Percentiles rank a stretch among this genome's conserved stretches.
These are phyloP conservation scores for Hypoxylon trugodes DNA, from an alignment of 495 filamentous ascomycete species.

Conservation along the genomic window DNA sequence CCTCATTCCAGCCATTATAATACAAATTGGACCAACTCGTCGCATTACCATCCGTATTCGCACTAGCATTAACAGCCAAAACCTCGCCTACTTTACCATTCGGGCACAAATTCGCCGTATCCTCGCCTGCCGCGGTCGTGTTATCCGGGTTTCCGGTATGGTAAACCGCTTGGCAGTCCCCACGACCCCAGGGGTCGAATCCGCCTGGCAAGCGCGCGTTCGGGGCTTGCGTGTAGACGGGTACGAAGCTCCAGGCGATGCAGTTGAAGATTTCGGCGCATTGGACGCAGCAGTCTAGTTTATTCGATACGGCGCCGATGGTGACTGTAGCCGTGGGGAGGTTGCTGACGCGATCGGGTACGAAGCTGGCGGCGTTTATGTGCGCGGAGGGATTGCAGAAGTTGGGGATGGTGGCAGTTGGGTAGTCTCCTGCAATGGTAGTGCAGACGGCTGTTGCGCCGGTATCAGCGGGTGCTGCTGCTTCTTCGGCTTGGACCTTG, in stretches of 20 bases:
- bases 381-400: conserved; percentile 42
- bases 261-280: conserved; percentile 44
- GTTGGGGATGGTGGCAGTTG: conserved; percentile 39
- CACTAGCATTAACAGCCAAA: neutral
- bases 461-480: neutral
- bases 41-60: neutral
- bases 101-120: conserved; percentile 33
- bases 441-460: conserved; percentile 26
- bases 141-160: conserved; percentile 26
- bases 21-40: conserved; percentile 38
- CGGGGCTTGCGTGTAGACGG: conserved; percentile 31
- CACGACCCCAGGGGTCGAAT: conserved; percentile 43
- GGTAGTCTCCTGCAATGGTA: conserved; percentile 33
- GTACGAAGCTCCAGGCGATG: conserved; percentile 42
- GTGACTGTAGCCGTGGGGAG: conserved; percentile 36
- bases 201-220: conserved; percentile 37
- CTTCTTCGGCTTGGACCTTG: neutral
- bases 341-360: conserved; percentile 9
- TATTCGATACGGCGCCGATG: conserved; percentile 37
- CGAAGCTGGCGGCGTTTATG: conserved; percentile 35
- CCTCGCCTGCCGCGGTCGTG: neutral
- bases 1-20: conserved; percentile 45
- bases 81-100: conserved; percentile 37
- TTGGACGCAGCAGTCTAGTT: conserved; percentile 43
- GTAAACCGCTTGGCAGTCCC: conserved; percentile 40